phyloP scores from a whole-genome alignment of 2,329 filamentous ascomycete genomes.

The Colletotrichum noveboracense region DNA sequence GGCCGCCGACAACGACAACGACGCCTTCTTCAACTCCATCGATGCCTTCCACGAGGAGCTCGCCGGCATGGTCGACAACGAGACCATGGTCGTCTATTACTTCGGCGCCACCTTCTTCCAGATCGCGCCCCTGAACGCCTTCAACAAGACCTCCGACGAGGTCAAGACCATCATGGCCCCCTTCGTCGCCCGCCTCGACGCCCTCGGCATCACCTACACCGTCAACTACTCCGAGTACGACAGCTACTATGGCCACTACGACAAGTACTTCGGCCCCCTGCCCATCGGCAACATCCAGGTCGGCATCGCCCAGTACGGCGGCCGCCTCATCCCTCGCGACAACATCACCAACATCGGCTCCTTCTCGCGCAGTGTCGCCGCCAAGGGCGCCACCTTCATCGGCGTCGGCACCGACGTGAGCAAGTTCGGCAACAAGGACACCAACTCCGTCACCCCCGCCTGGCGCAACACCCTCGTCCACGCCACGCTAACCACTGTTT shows the following conservation, averaged over 20 bases:
- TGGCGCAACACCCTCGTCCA: constrained; percentile 44
- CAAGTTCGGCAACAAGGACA: constrained; percentile 25
- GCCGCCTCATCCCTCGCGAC: constrained; percentile 25
- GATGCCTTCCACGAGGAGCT: constrained; percentile 38
- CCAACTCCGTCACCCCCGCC: constrained; percentile 45
- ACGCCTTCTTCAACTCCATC: constrained; percentile 37
- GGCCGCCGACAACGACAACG: constrained; percentile 29
- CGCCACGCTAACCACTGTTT: constrained; percentile 30
- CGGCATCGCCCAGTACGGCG: constrained; percentile 30
- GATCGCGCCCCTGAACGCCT: constrained; percentile 52
- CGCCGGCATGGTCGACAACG: constrained; percentile 52
- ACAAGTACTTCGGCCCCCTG: constrained; percentile 40
- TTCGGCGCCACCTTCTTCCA: constrained; percentile 52
- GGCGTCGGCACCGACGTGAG: constrained; percentile 31
- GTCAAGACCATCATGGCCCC: constrained; percentile 48
- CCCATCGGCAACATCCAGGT: constrained; percentile 56
- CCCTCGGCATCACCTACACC: constrained; percentile 33
- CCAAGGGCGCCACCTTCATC: constrained; percentile 30
- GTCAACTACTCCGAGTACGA: constrained; percentile 25
- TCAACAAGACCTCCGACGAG: constrained; percentile 46
- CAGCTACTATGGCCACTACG: constrained; percentile 47
- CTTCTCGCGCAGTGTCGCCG: constrained; percentile 17
- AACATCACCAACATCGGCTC: constrained; percentile 22
- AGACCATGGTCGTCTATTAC: constrained; percentile 53
- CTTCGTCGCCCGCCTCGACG: constrained; percentile 44